Base-by-base conservation (phyloP, 768 basidiomycete species). In the Holtermanniella nyarrowii region DNA sequence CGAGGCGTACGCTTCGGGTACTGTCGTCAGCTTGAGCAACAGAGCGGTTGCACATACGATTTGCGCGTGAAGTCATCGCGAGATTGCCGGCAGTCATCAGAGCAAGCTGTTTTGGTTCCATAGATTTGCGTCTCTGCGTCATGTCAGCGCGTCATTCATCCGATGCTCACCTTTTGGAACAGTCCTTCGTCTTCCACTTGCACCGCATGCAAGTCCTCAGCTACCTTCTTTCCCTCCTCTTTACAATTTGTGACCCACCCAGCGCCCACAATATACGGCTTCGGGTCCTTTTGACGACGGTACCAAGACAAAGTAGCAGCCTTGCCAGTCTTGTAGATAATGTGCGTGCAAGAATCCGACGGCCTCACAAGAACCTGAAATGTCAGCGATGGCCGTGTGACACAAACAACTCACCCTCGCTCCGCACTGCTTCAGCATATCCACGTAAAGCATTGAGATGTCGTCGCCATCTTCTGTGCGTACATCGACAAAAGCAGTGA, bases 401-500 rank as follows among this genome's bases (percentile, higher is more conserved):
- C 16, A 26, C 21, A 26, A 4, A 5, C 10, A 5, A 58, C 69
- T 58, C 43, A 73, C 72, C 54, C 57, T 70, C 12, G 70, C 72
- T 3, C 72, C 72, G 4, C 68, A 52, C 18, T 55, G 46, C 48
- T 57, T 61, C 12, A 73, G 51, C 57, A 73, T 70, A 11, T 72
- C 69, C 0, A 56, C 57, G 48, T 70, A 73, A 2, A 69, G 50
- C 21, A 49, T 55, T 24, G 61, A 54, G 0, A 65, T 56, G 46
- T 69, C 66, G 21, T 68, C 65, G 3, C 72, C 72, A 42, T 73
- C 72, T 7, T 57, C 59, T 11, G 72, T 73, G 37, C 62, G 49
- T 1, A 73, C 70, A 50, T 73, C 72, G 25, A 72, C 70, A 50
- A 66, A 72, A 11, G 69, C 72, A n/a, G 60, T 60, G 1, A 73